These are phyloP conservation scores for Chlamydomonas applanata DNA, from an alignment of 139 green algal species.

Conservation along the genomic window DNA sequence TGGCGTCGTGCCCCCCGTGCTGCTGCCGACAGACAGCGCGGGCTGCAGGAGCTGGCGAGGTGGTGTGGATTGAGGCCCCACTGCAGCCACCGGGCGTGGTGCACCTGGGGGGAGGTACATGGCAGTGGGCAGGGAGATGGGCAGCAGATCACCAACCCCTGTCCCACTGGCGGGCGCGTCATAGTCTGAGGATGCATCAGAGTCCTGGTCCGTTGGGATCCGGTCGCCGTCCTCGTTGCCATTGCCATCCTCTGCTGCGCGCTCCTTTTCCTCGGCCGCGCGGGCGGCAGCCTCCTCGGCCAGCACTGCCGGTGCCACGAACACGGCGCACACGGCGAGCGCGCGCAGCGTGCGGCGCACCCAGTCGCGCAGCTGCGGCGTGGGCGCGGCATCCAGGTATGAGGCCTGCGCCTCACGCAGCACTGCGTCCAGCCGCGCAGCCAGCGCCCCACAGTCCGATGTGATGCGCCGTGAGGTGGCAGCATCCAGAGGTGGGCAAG, in stretches of 20 bases:
- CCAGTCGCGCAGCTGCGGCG: conserved; percentile 40
- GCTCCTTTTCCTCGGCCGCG: conserved; percentile 1
- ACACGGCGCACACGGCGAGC: conserved; percentile 21
- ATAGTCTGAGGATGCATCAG: too few relatives aligned
- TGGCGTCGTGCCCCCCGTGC: too few relatives aligned
- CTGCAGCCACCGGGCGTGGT: too few relatives aligned
- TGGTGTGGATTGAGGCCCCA: too few relatives aligned
- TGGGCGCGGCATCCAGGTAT: not conserved
- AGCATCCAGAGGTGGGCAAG: not conserved
- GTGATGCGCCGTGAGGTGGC: too few relatives aligned
- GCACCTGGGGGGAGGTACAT: conserved; percentile 1
- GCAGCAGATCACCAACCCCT: not conserved
- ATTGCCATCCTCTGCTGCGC: not conserved
- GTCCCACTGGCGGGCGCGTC: not conserved
- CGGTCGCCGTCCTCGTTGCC: not conserved
- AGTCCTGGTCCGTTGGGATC: not conserved
- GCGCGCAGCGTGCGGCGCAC: conserved; percentile 30
- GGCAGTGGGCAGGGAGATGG: not conserved
- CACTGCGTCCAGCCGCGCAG: conserved; percentile 22
- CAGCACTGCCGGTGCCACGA: conserved; percentile 18
- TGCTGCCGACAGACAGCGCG: too few relatives aligned
- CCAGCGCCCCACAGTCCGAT: not conserved
- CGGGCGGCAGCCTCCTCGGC: conserved; percentile 17
- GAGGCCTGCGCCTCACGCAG: conserved; percentile 8
- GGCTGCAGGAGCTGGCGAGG: too few relatives aligned